Evolutionary conservation across 352 stramenopile genomes (phyloP).

Genomic region (Pythium volutum): DNA sequence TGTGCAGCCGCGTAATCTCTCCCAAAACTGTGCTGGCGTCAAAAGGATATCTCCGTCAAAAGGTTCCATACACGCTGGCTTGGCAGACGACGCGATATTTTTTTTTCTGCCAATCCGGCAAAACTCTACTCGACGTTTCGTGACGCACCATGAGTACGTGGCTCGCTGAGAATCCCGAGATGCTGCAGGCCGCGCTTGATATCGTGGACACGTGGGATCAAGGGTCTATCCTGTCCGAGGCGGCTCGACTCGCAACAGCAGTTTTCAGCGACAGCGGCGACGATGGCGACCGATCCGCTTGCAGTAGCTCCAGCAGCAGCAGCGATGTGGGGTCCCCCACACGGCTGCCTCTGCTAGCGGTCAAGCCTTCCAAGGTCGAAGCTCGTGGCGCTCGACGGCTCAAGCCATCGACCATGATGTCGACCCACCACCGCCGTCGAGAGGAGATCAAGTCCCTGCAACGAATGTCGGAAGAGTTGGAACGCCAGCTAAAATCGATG

Average conservation of each 20-base stretch:
- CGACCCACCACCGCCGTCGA: not conserved
- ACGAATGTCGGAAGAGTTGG: not conserved
- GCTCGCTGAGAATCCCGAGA: constrained; percentile 18
- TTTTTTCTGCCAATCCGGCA: no score
- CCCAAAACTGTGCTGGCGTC: no score
- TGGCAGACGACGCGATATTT: no score
- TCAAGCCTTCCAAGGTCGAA: not conserved
- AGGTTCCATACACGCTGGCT: no score
- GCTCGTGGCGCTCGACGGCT: not conserved
- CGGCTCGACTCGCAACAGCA: not conserved
- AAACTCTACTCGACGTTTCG: no score
- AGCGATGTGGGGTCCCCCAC: not conserved
- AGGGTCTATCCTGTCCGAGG: not conserved
- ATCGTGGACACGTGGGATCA: constrained; percentile 19
- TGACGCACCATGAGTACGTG: constrained; percentile 10
- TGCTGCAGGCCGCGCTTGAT: constrained; percentile 20
- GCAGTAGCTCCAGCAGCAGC: not conserved
- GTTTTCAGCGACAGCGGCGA: constrained; percentile 1
- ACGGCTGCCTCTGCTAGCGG: not conserved
- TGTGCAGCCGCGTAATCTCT: no score
- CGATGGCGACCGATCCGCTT: not conserved
- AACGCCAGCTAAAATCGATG: not conserved
- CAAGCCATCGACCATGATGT: constrained; percentile 12
- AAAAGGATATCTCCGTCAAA: no score
- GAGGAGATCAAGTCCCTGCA: not conserved